Conservation (phyloP, 2,329 filamentous ascomycete genomes). For the Rhynchosporium agropyri region DNA sequence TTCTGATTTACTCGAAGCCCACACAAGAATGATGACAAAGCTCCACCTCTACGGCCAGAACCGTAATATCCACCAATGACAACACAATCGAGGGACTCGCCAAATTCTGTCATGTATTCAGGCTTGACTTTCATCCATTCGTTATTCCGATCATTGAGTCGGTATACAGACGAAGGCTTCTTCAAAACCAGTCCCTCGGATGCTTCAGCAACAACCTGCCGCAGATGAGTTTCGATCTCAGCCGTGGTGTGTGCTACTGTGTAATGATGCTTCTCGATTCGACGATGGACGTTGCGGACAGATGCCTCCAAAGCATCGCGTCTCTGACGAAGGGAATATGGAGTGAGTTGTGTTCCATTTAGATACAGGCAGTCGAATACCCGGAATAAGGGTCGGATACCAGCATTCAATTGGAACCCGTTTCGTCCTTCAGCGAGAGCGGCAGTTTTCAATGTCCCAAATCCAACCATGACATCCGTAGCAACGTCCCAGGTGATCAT, state of each 20-base stretch:
- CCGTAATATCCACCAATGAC: slow-evolving; percentile 94
- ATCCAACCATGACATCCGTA: slow-evolving; percentile 80
- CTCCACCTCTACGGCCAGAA: slow-evolving; percentile 80
- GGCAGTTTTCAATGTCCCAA: slow-evolving; percentile 91
- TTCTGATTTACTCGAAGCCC: slow-evolving; percentile 77
- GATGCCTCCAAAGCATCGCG: slow-evolving; percentile 72
- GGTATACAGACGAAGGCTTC: slow-evolving; percentile 85
- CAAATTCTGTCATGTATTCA: slow-evolving; percentile 96
- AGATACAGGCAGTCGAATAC: slow-evolving; percentile 92
- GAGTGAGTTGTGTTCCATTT: slow-evolving; percentile 78
- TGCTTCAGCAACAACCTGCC: slow-evolving; percentile 81
- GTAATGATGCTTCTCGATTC: slow-evolving; percentile 82
- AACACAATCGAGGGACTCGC: slow-evolving; percentile 87
- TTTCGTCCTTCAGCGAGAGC: slow-evolving; percentile 79
- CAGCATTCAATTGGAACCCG: slow-evolving; percentile 56
- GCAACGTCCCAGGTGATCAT: slow-evolving; percentile 98
- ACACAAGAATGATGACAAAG: slow-evolving; percentile 85
- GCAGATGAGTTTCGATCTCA: slow-evolving; percentile 77
- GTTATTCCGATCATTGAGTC: slow-evolving; percentile 85
- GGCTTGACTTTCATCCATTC: slow-evolving; percentile 99
- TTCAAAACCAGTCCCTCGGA: slow-evolving; percentile 93
- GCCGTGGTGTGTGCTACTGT: slow-evolving; percentile 65
- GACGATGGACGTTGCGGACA: slow-evolving; percentile 70
- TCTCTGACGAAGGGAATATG: slow-evolving; percentile 81
- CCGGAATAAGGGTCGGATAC: slow-evolving; percentile 75